Percentiles rank a stretch among this genome's conserved stretches.
Evolutionary conservation across 495 filamentous ascomycete genomes (phyloP).

Genomic region (Aspergillus campestris): DNA sequence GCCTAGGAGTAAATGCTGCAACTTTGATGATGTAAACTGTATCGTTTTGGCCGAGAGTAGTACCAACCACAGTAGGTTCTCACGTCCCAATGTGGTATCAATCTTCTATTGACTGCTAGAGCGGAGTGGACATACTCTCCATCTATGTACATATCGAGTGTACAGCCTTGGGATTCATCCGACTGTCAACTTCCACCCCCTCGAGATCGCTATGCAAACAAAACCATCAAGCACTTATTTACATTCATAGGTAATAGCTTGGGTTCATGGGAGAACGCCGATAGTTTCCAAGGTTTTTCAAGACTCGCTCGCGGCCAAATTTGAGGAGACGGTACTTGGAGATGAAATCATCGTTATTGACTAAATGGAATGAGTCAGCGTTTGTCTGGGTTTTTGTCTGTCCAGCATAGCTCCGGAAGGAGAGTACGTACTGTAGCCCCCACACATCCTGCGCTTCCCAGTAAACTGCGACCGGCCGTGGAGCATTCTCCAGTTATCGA

Average conservation of each 20-base stretch:
- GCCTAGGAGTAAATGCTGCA: no score
- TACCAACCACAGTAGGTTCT: no score
- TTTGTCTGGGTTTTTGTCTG: conserved; percentile 6
- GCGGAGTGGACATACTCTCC: no score
- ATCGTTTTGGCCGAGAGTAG: no score
- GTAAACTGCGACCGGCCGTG: conserved; percentile 77
- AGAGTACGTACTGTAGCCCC: conserved; percentile 66
- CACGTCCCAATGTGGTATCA: no score
- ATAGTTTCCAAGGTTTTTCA: conserved; percentile 29
- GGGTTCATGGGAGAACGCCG: not conserved
- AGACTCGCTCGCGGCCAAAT: conserved; percentile 46
- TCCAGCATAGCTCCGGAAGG: not conserved
- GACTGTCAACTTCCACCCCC: no score
- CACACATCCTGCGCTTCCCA: conserved; percentile 79
- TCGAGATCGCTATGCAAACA: no score
- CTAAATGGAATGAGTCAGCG: conserved; percentile 30
- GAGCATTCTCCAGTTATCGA: conserved; percentile 92
- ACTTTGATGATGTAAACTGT: no score
- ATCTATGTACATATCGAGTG: no score
- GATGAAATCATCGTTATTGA: conserved; percentile 80
- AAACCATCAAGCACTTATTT: not conserved
- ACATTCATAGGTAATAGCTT: not conserved
- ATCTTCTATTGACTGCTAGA: no score
- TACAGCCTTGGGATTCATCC: no score
- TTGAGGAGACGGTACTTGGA: conserved; percentile 68